Base-by-base conservation (phyloP, 768 basidiomycete genomes). In the Phaeotremella fagi region DNA sequence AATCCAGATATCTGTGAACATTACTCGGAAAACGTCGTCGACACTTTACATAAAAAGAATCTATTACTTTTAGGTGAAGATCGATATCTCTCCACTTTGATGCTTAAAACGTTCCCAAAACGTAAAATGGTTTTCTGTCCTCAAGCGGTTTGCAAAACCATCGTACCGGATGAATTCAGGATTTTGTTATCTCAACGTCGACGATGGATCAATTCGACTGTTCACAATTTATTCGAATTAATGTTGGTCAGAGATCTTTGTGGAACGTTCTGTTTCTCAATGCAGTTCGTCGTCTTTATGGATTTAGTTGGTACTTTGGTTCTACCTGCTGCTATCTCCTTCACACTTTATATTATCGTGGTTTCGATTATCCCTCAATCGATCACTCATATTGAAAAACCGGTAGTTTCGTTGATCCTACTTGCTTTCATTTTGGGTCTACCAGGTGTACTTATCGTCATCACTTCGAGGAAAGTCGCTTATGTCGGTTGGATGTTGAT, bases 281-380 rank as follows among this genome's bases (percentile, higher is more conserved):
- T 97, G 94, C 92, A 95, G 79, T 97, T 97, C 70, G 90, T 97
- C 62, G 90, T 94, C 29, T 91, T 87, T 72, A 99, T 99, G 92
- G 95, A 99, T 72, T 79, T 99, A 59, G 84, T 88, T 56, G 94
- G 94, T 71, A 98, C 95, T 2, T 81, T 99, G 58, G 94, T 98
- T 25, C 80, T 98, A 22, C 95, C 95, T 20, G 95, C 92, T 35
- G 94, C 95, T 58, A 98, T 98, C 77, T 83, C 88, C 33, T 98
- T 99, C 80, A 98, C 95, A 0, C 75, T 94, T 47, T 95, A 94
- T 75, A 85, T 97, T 68, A 84, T 97, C 77, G 81, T 98, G 73
- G 78, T 81, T 56, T 85, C 94, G 48, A 85, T 86, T 77, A 84
- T 97, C 50, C 90, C 90, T 26, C 81, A 83, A 29, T 61, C 61